Base-by-base conservation (phyloP, 2,329 filamentous ascomycete species). In the Corniculantispora saksenae region DNA sequence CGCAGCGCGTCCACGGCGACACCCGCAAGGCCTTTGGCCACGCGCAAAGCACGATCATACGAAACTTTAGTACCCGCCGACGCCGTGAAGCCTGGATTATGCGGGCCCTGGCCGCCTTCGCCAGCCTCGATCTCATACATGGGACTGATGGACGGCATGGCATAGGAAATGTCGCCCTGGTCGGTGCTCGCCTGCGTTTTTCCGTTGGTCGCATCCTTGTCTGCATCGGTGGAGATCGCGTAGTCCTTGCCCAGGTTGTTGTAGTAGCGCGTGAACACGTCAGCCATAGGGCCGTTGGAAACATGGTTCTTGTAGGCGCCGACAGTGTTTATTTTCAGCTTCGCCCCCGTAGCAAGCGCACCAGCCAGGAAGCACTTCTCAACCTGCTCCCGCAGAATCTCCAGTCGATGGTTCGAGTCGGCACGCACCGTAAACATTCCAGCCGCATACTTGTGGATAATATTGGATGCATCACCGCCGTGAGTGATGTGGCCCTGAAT, bases 111-210 rank as follows among this genome's bases (percentile, higher is more conserved):
- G 79, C 19, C 75, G 76, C 62, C 62, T 4, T 25, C 21, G 3
- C 62, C 62, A 12, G 62, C 29, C n/a, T 51, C 48, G 65, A 87
- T 85, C 29, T 78, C 77, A 69, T 87, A 88, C 8, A 81, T 81
- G 1, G 80, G 76, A 63, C 79, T 83, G 45, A 89, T 71, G 61
- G 82, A 84, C 47, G 86, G 86, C 77, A 87, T 80, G 1, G 79
- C 82, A 69, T 88, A 83, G 68, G 82, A 86, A 62, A 88, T 73
- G 67, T 89, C 81, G 0, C 86, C 86, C 74, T 87, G 84, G 70
- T 89, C 86, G 0, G 84, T 87, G 67, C 83, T 86, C 5, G 85
- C 85, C 69, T 78, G 80, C n/a, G 80, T 82, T 27, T 74, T 71
- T 0, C 81, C 80, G 4, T 73, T 70, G 12, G 79, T 72, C 61